These are phyloP conservation scores for Trichoderma sp. DNA, from an alignment of 2,329 filamentous ascomycete species.

Conservation along the genomic window DNA sequence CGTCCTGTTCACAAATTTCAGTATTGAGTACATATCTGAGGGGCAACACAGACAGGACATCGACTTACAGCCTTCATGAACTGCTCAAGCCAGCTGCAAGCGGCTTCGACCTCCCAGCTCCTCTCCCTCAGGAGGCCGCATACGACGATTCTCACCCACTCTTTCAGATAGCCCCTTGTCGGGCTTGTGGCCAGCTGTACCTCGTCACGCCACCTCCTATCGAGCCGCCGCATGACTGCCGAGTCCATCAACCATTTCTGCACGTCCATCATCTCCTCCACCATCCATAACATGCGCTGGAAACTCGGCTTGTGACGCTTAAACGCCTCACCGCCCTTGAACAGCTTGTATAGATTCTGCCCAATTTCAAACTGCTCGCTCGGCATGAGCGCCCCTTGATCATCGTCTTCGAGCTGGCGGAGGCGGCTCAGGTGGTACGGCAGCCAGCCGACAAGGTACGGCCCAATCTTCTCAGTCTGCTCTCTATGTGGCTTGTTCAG, in stretches of 20 bases:
- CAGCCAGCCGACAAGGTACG: not conserved
- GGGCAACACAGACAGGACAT: not conserved
- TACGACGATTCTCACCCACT: not conserved
- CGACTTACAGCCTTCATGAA: constrained; percentile 13
- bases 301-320: not conserved
- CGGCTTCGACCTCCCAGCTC: not conserved
- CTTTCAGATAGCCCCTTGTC: not conserved
- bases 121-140: not conserved
- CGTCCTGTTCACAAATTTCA: not conserved
- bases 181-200: not conserved
- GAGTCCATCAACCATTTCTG: constrained; percentile 8
- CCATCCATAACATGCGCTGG: not conserved
- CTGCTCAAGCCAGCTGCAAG: not conserved
- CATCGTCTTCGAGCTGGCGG: constrained; percentile 10
- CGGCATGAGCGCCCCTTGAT: constrained; percentile 5
- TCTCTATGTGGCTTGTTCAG: not conserved
- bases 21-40: too few species aligned
- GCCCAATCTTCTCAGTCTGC: not conserved
- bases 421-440: not conserved
- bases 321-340: not conserved
- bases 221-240: not conserved
- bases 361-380: constrained; percentile 5
- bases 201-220: constrained; percentile 4
- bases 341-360: not conserved
- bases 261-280: not conserved